Base-by-base conservation (phyloP, 2,329 filamentous ascomycete species). In the Sphaerulina vaccinii region DNA sequence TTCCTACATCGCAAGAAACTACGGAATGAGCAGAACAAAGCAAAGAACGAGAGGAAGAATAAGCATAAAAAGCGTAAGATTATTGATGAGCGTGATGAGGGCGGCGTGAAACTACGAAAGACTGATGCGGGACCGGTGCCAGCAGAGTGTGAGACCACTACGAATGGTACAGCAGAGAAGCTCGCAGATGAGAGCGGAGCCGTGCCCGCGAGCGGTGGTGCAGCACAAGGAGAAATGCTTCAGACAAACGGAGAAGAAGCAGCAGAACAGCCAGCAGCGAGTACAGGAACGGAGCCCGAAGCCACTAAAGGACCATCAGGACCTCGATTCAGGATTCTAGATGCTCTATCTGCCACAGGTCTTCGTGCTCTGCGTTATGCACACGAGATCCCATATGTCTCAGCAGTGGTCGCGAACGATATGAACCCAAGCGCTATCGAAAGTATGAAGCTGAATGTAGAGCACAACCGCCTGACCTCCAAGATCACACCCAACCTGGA, bases 321-420 rank as follows among this genome's bases (percentile, higher is more conserved):
- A 65, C 52, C 71, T 75, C 9, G 73, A 8, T 92, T 96, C 65
- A 86, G 84, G n/a, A 92, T 99, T 33, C 82, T 99, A 7, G 93
- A 99, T 70, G 93, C 93, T 0, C 79, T 99, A 4, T 99, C 93
- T 8, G 93, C 93, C 1, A 96, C 91, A 2, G 93, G 93, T 19
- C 80, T 99, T 5, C 85, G 93, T 56, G 93, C 93, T 5, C 73
- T 99, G 36, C 86, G 93, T 54, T 99, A 97, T 70, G 88, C 89
- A 0, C 86, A 90, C 61, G 93, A 99, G 67, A 83, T 99, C 21
- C 90, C 93, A 0, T 65, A 57, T 38, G 61, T 62, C 9, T 66
- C 66, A 0, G 54, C 59, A 6, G 60, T 70, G 6, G 62, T 91
- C 60, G 90, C 91, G 27, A 99, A 99, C 69, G 93, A 99, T 65